Evolutionary conservation across 305 asterid genomes (phyloP), one percentile per base, ranked within the genome.

Genomic region (Vinca major): DNA sequence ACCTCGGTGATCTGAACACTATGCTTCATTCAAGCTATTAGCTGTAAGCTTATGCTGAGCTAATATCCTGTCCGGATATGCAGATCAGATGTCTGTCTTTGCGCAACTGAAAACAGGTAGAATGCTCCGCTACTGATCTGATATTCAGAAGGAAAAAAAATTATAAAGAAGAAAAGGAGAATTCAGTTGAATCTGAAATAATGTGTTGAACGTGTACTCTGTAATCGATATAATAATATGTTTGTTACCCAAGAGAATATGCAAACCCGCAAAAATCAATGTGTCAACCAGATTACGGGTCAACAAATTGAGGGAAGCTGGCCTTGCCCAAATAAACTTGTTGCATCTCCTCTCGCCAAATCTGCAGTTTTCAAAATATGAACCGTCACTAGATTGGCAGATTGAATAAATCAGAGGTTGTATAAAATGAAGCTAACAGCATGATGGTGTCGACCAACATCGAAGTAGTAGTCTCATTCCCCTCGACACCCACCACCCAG

Each of bases 271-370:
- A 21, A 44, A 45, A 19, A 63, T 8, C 4, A 50, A 16, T 17
- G 57, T 3, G 61, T 14, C 49, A 37, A 71, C 77, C 84, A 73
- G 10, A 3, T 86, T 80, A 90, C 17, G 91, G 87, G 68, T 81
- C 85, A 53, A 88, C 71, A 51, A 76, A 73, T 72, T 71, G 75
- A 65, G 96, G 85, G 66, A 88, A 86, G 72, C 66, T 64, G 5
- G 94, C 86, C 73, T 86, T 84, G 73, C 98, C 97, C 40, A 83
- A 75, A 79, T 84, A 92, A 54, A 92, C 96, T 70, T 74, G 95
- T 47, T 85, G 90, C 96, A 92, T 86, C 81, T 92, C 97, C 79
- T 92, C 97, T 77, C 82, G 83, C 97, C 98, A 90, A 48, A 90
- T 90, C 98, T 92, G 73, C 79, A 77, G 69, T 69, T 72, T 62